Base-by-base conservation (phyloP, 805 yeast genomes). In the Diddensiella caesifluorescens region DNA sequence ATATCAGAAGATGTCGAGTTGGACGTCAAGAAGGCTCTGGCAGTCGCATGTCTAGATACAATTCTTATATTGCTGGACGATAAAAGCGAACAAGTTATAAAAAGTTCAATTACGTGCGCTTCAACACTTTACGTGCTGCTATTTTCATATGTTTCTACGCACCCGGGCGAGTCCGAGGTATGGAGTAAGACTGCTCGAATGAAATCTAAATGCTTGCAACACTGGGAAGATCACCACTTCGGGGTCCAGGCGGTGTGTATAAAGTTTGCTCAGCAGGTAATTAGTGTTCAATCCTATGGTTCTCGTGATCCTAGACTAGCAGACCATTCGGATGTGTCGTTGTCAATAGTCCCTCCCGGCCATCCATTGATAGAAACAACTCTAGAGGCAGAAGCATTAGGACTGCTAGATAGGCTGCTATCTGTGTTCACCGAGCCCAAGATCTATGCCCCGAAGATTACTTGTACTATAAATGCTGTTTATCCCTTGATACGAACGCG, bases 301-400 rank as follows among this genome's bases (percentile, higher is more conserved):
- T 46, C 55, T 7, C 47, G 50, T 20, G 66, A 63, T 40, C 64
- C 68, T 2, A 51, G 65, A 33, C 43, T 50, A 13, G 48, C 44
- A 3, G 44, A 45, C 5, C 38, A 48, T 19, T 36, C 51, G 18
- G 71, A 68, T 29, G 68, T 73, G 25, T 77, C 82, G 6, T 61
- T 80, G 35, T 57, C 74, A 2, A 59, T 68, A 42, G 77, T 79
- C 2, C 69, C 70, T 16, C 60, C 72, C 0, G 71, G 68, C 42
- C 96, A 90, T 55, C 77, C 87, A 1, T 73, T 84, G 30, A 69
- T 88, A 33, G 74, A 75, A 40, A 67, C 67, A 27, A 59, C 66
- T 18, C 62, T 88, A 47, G 87, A 82, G 50, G 75, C 81, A 4
- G 95, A 89, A 57, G 82, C 89, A 0, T 73, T 71, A 41, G 79